Evolutionary conservation across 2,329 filamentous ascomycete species (phyloP).

Genomic region (Pestalotiopsis sp.): DNA sequence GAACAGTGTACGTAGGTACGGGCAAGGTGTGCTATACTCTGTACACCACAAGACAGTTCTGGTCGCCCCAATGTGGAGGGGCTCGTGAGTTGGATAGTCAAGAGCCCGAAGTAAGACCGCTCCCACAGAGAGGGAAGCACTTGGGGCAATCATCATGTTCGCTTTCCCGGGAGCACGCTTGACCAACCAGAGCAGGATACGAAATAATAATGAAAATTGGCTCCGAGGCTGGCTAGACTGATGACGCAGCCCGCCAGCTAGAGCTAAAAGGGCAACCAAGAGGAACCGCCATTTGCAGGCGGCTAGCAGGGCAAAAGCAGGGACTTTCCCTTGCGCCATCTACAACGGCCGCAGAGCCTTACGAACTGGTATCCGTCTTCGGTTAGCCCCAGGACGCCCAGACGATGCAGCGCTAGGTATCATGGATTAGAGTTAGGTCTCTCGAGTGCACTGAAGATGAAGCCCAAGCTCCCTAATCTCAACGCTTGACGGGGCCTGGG

Average conservation of each 20-base stretch:
- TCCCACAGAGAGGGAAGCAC: background rate
- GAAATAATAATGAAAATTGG: constrained; percentile 1
- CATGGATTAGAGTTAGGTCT: background rate
- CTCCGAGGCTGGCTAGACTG: constrained; percentile 6
- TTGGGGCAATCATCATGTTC: background rate
- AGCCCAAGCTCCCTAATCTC: background rate
- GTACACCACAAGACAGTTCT: background rate
- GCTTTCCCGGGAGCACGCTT: background rate
- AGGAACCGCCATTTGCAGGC: background rate
- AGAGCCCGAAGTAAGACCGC: constrained; percentile 8
- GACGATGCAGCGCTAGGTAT: background rate
- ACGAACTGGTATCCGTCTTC: constrained; percentile 7
- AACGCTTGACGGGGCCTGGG: background rate
- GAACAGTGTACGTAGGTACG: background rate
- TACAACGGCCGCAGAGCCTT: constrained; percentile 10
- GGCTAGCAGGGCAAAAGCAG: constrained; percentile 6
- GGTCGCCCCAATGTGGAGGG: background rate
- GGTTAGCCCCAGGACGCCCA: background rate
- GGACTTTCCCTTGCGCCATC: background rate
- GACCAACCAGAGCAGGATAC: background rate
- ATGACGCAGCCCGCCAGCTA: constrained; percentile 11
- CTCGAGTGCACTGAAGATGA: background rate
- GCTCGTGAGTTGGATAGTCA: constrained; percentile 9
- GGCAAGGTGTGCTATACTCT: background rate
- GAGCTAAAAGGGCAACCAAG: background rate